Base-by-base conservation (phyloP, 495 filamentous ascomycete species). In the Neurospora sp. region DNA sequence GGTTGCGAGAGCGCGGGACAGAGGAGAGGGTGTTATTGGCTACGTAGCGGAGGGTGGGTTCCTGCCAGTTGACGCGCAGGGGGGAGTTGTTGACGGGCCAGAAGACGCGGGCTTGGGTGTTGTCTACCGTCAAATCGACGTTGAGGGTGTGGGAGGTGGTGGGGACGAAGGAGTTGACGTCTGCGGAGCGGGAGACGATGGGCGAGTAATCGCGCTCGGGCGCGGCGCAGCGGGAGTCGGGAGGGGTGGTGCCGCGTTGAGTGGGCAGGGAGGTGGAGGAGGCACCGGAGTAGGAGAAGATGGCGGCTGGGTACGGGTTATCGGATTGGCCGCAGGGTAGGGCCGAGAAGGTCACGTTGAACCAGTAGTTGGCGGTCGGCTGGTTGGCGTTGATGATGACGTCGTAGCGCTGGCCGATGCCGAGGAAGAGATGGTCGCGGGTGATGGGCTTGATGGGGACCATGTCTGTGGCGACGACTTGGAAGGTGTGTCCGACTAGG, bases 321-420 rank as follows among this genome's bases (percentile, higher is more conserved):
- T 75, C 72, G 37, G 72, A 77, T 31, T 71, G 59, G n/a, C 78
- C 78, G 44, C 78, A 79, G 31, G 77, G 77, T 3, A 70, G 74
- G 35, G 71, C n/a, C 0, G 77, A 75, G 41, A 75, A 76, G 7
- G 78, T 77, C 7, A 76, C 77, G 69, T 80, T 76, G 47, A 83
- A 77, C 90, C 90, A 93, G 79, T 89, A 92, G 73, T 86, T 83
- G 37, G 72, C 80, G 41, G 75, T 71, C 18, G 78, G 12, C 69
- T 88, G 82, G 69, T 88, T 83, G 8, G 90, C 90, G 47, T 84
- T 84, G 41, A 92, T 83, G 72, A 92, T 85, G 27, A 92, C 81
- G 73, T 92, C 86, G 79, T 90, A 91, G 31, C 91, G 84, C 78
- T 93, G 89, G 10, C 88, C 90, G 74, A 92, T 89, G 41, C 77